Evolutionary conservation across 1,284 basidiomycete genomes (phyloP).

Genomic region (Stygiomarasmius scandens): DNA sequence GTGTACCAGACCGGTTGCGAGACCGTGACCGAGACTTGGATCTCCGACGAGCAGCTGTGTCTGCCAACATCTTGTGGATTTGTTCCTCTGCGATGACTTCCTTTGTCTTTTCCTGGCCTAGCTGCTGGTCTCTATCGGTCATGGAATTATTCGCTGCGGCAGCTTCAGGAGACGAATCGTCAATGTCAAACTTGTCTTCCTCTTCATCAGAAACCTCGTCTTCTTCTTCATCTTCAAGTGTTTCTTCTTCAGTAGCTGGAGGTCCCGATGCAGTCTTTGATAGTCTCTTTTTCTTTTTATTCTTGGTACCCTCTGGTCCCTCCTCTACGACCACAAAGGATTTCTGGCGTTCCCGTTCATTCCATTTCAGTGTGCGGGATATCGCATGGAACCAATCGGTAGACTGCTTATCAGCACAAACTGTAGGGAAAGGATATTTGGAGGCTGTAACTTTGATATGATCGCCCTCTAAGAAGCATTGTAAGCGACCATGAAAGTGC

Average conservation of each 20-base stretch:
- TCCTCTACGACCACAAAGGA: slow-evolving; percentile 98
- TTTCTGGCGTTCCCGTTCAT: slow-evolving; percentile 96
- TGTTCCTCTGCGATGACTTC: slow-evolving; percentile 32
- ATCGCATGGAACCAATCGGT: slow-evolving; percentile 99
- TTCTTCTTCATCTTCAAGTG: slow-evolving; percentile 47
- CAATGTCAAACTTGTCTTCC: slow-evolving; percentile 87
- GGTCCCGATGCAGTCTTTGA: slow-evolving; percentile 16
- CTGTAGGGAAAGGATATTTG: slow-evolving; percentile 97
- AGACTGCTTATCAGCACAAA: slow-evolving; percentile 96
- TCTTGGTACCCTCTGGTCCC: slow-evolving; percentile 52
- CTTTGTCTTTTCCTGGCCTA: slow-evolving; percentile 22
- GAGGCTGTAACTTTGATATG: slow-evolving; percentile 99
- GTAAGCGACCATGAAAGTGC: slow-evolving; percentile 8
- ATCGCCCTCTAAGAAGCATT: slow-evolving; percentile 80
- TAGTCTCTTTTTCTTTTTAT: slow-evolving; percentile 32
- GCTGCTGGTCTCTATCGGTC: slow-evolving; percentile 19
- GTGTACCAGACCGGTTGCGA: slow-evolving; percentile 35
- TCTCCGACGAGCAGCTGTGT: slow-evolving; percentile 35
- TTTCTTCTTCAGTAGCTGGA: slow-evolving; percentile 36
- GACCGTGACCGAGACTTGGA: slow-evolving; percentile 42
- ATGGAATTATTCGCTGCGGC: slow-evolving; percentile 32
- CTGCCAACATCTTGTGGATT: slow-evolving; percentile 28
- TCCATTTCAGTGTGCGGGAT: slow-evolving; percentile 95
- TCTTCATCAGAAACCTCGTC: slow-evolving; percentile 57
- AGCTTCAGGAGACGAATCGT: slow-evolving; percentile 74